These are phyloP conservation scores for Dentipellis sp. DNA, from an alignment of 768 basidiomycete genomes.

Conservation along the genomic window DNA sequence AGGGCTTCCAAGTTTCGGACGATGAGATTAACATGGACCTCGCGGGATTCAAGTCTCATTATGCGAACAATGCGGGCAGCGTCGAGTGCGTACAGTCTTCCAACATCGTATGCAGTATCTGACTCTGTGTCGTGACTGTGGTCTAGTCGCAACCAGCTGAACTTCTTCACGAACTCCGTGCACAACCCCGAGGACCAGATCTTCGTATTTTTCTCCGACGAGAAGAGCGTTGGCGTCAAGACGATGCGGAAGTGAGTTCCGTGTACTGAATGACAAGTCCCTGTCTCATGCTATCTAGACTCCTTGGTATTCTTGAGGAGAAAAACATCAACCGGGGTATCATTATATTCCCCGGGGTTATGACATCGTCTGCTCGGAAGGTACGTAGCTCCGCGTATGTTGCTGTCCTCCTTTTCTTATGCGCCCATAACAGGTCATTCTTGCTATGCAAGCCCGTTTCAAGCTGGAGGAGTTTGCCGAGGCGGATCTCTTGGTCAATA, in stretches of 20 bases:
- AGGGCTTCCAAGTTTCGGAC: slow-evolving; percentile 93
- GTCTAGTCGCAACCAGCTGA: slow-evolving; percentile 75
- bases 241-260: slow-evolving; percentile 87
- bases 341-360: slow-evolving; percentile 91
- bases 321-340: slow-evolving; percentile 86
- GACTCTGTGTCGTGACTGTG: background rate
- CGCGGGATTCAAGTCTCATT: slow-evolving; percentile 60
- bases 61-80: slow-evolving; percentile 61
- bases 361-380: slow-evolving; percentile 96
- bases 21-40: slow-evolving; percentile 91
- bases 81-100: slow-evolving; percentile 64
- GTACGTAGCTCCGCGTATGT: slow-evolving; percentile 29
- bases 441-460: slow-evolving; percentile 80
- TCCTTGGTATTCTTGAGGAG: slow-evolving; percentile 86
- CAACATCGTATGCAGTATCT: background rate
- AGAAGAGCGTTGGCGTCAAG: slow-evolving; percentile 91
- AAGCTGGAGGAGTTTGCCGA: slow-evolving; percentile 95
- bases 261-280: background rate
- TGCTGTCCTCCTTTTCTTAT: background rate
- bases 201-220: slow-evolving; percentile 94
- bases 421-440: slow-evolving; percentile 60
- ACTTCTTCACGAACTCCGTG: slow-evolving; percentile 78
- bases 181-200: slow-evolving; percentile 69
- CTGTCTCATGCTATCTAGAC: slow-evolving; percentile 32
- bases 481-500: slow-evolving; percentile 93